A percentile compares a stretch with the other conserved stretches of the same genome.
phyloP scores from a whole-genome alignment of 169 alveolate genomes.

The Pseudocohnilembus persalinus region DNA sequence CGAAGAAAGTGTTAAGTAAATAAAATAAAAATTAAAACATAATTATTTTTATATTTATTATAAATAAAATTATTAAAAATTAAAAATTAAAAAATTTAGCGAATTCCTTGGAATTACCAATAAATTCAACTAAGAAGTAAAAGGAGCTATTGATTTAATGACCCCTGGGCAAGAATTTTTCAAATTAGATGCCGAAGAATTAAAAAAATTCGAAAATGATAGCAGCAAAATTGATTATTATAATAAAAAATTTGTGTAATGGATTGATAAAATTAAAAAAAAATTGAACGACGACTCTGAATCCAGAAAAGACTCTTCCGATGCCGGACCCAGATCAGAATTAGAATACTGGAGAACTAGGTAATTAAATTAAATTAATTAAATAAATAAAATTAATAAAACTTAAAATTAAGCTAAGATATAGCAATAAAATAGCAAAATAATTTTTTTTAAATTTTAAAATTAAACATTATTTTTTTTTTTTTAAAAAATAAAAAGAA shows the following conservation, averaged over 20 bases:
- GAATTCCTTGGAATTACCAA: slow-evolving; percentile 41
- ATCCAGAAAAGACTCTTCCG: slow-evolving; percentile 41
- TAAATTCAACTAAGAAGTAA: slow-evolving; percentile 54
- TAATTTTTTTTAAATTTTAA: too few species aligned
- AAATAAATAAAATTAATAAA: too few species aligned
- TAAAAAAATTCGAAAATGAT: slow-evolving; percentile 22
- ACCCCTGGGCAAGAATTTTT: slow-evolving; percentile 40
- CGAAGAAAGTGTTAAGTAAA: not conserved
- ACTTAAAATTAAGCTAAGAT: too few species aligned
- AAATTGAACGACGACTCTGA: slow-evolving; percentile 26
- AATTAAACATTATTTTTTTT: too few species aligned
- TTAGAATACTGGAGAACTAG: slow-evolving; percentile 90
- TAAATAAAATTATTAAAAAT: not conserved
- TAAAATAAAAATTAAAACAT: too few species aligned
- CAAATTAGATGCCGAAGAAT: slow-evolving; percentile 40
- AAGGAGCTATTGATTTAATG: slow-evolving; percentile 40
- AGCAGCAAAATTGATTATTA: slow-evolving; percentile 24
- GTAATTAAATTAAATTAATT: not conserved
- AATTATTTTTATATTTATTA: too few species aligned
- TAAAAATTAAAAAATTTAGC: not conserved
- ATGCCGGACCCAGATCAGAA: slow-evolving; percentile 80
- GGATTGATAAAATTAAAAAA: slow-evolving; percentile 31
- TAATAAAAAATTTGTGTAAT: slow-evolving; percentile 28
- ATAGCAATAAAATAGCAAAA: too few species aligned
- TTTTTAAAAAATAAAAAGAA: slow-evolving; percentile 62